Conservation (phyloP, 768 basidiomycete genomes). For the Tylopilus balloui region DNA sequence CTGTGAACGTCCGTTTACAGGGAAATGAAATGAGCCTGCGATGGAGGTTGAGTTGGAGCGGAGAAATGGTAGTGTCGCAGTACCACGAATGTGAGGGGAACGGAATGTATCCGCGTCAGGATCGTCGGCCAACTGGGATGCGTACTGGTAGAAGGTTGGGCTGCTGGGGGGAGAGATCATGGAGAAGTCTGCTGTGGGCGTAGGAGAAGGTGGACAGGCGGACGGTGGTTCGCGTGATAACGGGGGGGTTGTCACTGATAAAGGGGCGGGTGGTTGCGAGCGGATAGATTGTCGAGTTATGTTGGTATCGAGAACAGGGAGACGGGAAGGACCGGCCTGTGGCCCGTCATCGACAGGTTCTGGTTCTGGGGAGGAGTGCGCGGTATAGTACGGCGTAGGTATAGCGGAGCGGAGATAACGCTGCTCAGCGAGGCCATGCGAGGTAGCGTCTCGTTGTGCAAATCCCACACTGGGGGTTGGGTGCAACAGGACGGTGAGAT, state of each 20-base stretch:
- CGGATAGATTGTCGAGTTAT: conserved; percentile 4
- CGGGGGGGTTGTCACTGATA: conserved; percentile 26
- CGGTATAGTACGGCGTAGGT: conserved; percentile 33
- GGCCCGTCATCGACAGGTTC: conserved; percentile 11
- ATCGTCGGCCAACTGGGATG: conserved; percentile 25
- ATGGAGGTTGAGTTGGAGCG: conserved; percentile 25
- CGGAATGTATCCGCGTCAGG: conserved; percentile 21
- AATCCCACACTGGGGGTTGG: conserved; percentile 11
- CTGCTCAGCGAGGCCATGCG: conserved; percentile 11
- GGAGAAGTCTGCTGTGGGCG: conserved; percentile 44
- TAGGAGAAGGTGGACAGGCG: conserved; percentile 41
- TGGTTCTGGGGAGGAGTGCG: conserved; percentile 30
- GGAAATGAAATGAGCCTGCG: conserved; percentile 19
- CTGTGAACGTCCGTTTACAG: conserved; percentile 22
- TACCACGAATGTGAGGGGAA: conserved; percentile 18
- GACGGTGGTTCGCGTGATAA: conserved; percentile 5
- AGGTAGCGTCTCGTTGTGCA: conserved; percentile 8
- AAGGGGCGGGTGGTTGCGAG: conserved; percentile 23
- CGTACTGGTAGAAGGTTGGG: conserved; percentile 31
- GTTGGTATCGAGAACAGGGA: conserved; percentile 22
- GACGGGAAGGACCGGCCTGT: conserved; percentile 27
- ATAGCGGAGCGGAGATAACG: conserved; percentile 18
- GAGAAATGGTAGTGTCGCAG: conserved; percentile 30
- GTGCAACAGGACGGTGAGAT: conserved; percentile 18
- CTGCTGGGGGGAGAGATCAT: conserved; percentile 41